phyloP scores from a whole-genome alignment of 106 monocot species.

The Acanthochlamys bracteata region DNA sequence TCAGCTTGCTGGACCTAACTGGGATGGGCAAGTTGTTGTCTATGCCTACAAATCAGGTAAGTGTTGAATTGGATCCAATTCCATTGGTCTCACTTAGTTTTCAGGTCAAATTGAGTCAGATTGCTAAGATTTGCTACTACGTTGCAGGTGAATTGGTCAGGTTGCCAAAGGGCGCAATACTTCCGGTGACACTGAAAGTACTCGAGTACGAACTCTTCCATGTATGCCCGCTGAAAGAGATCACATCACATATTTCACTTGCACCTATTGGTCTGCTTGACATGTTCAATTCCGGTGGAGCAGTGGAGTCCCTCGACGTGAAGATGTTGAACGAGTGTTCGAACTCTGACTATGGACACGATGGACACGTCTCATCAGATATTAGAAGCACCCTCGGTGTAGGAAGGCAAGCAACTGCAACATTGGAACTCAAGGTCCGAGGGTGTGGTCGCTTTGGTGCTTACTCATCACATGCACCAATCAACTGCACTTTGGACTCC shows the following conservation, averaged over 20 bases:
- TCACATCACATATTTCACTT: slow-evolving; percentile 18
- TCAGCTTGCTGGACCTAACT: slow-evolving; percentile 33
- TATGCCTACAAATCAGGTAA: slow-evolving; percentile 50
- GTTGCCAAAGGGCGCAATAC: slow-evolving; percentile 23
- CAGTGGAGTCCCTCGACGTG: slow-evolving; percentile 32
- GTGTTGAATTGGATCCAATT: too few species aligned
- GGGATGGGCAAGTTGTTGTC: slow-evolving; percentile 52
- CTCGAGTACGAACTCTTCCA: slow-evolving; percentile 62
- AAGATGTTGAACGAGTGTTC: not conserved
- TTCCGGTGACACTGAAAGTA: slow-evolving; percentile 53
- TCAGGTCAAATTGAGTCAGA: not conserved
- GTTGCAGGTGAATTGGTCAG: slow-evolving; percentile 34
- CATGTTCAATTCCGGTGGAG: slow-evolving; percentile 52
- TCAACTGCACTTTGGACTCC: slow-evolving; percentile 30
- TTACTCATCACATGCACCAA: slow-evolving; percentile 34
- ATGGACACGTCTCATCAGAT: not conserved
- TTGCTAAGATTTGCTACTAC: not conserved
- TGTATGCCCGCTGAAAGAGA: slow-evolving; percentile 37
- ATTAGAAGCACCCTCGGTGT: not conserved
- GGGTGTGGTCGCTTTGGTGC: slow-evolving; percentile 59
- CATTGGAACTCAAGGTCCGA: slow-evolving; percentile 24
- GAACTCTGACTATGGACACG: not conserved
- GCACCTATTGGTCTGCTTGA: slow-evolving; percentile 54
- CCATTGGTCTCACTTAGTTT: too few species aligned
- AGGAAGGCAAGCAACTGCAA: not conserved